Evolutionary conservation across 1,284 basidiomycete genomes (phyloP).

Genomic region (Tilletiopsis washingtonensis): DNA sequence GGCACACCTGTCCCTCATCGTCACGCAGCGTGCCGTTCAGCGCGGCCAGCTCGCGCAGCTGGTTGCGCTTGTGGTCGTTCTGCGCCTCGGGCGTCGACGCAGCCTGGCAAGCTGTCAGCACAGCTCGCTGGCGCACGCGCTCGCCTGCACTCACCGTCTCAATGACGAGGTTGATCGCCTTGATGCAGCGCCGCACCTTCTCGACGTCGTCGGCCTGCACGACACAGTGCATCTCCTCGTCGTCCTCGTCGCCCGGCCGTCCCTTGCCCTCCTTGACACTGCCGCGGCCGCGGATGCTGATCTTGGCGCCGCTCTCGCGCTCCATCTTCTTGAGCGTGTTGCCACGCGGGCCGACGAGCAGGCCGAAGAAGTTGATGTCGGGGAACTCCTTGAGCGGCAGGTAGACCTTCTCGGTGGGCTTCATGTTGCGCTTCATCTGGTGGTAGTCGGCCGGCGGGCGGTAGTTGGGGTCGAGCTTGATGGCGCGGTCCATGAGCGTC

Average conservation of each 20-base stretch:
- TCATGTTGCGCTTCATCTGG: constrained; percentile 69
- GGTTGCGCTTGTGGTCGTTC: constrained; percentile 98
- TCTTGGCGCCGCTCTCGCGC: constrained; percentile 92
- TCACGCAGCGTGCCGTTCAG: constrained; percentile 97
- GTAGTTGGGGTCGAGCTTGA: constrained; percentile 96
- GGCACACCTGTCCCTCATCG: constrained; percentile 98
- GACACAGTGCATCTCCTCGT: constrained; percentile 96
- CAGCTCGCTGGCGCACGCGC: too few species aligned
- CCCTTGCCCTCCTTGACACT: constrained; percentile 98
- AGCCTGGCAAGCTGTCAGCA: too few species aligned
- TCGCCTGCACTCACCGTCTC: too few species aligned
- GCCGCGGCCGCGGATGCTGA: constrained; percentile 95
- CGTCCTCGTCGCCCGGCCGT: constrained; percentile 78
- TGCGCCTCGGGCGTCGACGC: constrained; percentile 98
- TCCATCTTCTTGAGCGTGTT: constrained; percentile 99
- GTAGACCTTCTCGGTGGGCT: constrained; percentile 77
- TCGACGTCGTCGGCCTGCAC: constrained; percentile 87
- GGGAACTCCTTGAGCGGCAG: constrained; percentile 99
- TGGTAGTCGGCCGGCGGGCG: constrained; percentile 92
- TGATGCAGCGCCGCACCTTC: constrained; percentile 83
- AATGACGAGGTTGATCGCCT: constrained; percentile 93
- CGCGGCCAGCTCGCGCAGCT: constrained; percentile 92
- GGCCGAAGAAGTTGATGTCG: constrained; percentile 98
- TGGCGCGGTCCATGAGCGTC: constrained; percentile 82
- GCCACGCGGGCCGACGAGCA: constrained; percentile 94